Evolutionary conservation across 1,284 basidiomycete genomes (phyloP).

Genomic region (Testicularia cyperi): DNA sequence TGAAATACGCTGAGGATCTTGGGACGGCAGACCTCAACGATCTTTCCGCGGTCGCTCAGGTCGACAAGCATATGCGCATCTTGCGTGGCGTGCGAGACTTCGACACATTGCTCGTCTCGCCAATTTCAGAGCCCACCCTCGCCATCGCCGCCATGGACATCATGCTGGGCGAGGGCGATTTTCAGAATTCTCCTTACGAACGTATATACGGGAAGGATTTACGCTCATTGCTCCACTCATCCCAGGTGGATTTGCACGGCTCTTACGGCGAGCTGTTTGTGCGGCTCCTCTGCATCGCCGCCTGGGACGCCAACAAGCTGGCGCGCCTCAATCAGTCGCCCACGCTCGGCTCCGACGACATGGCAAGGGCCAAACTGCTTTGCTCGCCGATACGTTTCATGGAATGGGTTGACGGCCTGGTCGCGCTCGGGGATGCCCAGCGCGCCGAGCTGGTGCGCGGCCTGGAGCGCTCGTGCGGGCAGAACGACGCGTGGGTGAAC

Average conservation of each 20-base stretch:
- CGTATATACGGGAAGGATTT: background rate
- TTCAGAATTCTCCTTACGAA: background rate
- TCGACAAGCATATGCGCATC: background rate
- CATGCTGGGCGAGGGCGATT: conserved; percentile 1
- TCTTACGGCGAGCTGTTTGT: conserved; percentile 3
- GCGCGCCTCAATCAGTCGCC: too few species aligned
- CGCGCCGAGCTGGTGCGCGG: background rate
- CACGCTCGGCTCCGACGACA: too few species aligned
- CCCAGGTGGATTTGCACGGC: conserved; percentile 1
- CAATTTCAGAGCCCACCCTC: conserved; percentile 9
- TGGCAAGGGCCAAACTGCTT: background rate
- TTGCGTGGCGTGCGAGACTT: background rate
- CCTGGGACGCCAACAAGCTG: conserved; percentile 14
- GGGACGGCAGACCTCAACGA: background rate
- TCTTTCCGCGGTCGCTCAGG: background rate
- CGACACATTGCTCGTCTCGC: background rate
- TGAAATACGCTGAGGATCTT: background rate
- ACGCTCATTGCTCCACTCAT: background rate
- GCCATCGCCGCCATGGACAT: conserved; percentile 7
- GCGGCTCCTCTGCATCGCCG: conserved; percentile 3
- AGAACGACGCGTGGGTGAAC: conserved; percentile 2
- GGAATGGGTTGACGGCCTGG: background rate
- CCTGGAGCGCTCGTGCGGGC: background rate
- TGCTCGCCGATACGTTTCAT: background rate
- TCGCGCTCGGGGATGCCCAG: background rate